A percentile compares a stretch with the other conserved stretches of the same genome.
Conservation (phyloP, 2,329 filamentous ascomycete species). For the Colletotrichum eremochloae region DNA sequence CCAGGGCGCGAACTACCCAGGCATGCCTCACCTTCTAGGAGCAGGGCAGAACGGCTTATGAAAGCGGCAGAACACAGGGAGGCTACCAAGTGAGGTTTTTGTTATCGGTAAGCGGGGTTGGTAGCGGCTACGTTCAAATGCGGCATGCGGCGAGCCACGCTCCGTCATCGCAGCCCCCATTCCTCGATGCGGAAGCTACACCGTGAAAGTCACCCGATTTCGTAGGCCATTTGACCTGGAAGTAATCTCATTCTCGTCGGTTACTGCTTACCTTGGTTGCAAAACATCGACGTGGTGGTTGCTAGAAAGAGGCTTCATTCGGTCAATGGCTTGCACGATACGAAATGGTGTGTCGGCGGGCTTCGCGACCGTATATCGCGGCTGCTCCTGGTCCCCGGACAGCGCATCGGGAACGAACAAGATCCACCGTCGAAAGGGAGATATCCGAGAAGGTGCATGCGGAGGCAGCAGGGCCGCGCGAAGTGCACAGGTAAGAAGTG, state of each 20-base stretch:
- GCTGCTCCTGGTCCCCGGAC: not conserved
- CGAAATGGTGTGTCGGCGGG: conserved; percentile 13
- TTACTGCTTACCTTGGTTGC: not conserved
- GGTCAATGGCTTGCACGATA: not conserved
- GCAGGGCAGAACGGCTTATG: not conserved
- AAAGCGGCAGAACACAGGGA: not conserved
- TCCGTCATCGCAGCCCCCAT: conserved; percentile 38
- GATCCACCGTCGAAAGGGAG: conserved; percentile 9
- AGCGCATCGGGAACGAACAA: not conserved
- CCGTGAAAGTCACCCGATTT: conserved; percentile 4
- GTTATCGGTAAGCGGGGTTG: conserved; percentile 24
- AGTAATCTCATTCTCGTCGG: not conserved
- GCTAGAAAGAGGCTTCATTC: not conserved
- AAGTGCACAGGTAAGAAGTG: not conserved
- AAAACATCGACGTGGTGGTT: not conserved
- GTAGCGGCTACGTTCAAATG: conserved; percentile 26
- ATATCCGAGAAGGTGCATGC: conserved; percentile 14
- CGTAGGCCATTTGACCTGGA: no score
- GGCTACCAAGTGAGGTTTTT: not conserved
- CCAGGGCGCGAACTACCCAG: not conserved
- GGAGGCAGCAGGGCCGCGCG: conserved; percentile 1
- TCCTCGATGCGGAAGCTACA: conserved; percentile 16
- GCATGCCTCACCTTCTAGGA: not conserved
- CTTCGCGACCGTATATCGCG: conserved; percentile 21
- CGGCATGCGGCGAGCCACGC: conserved; percentile 32